Base-by-base conservation (phyloP, 2,329 filamentous ascomycete genomes). In the Apiospora koreana region DNA sequence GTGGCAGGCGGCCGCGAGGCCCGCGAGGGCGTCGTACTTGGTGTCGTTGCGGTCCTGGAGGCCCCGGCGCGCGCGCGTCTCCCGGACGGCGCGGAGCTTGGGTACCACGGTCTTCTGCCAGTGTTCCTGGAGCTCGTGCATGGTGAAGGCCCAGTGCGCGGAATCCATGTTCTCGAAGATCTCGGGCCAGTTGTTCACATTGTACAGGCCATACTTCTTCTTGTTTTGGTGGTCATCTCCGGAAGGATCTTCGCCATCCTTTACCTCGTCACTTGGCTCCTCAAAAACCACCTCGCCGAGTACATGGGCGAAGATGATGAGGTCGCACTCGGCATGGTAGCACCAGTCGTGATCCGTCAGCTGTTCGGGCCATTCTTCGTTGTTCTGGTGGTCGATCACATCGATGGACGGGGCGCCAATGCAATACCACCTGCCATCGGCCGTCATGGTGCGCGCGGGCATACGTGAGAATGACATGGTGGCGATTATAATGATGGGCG, bases 1-100 rank as follows among this genome's bases (percentile, higher is more conserved):
- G 54, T 62, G 54, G 54, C 54, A 62, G 31, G 54, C 21, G 54
- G 54, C 54, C 31, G 54, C 54, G 54, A 62, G 54, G 54, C 31
- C 54, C 31, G 54, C 54, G 31, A 38, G 31, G 54, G 54, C 54
- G 54, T 62, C n/a, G 54, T 62, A 62, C 8, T 38, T 62, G 31
- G 1, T 38, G 18, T 2, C 16, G 8, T 12, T n/a, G 8, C 4
- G 18, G 43, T 46, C 21, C 43, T 46, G n/a, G 43, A 46, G 43
- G 18, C 7, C 3, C 8, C 18, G 18, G 31, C 50, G 31, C 1
- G 31, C 54, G 2, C 35, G 18, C 18, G 31, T 31, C 50, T 35
- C 50, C 7, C 54, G 54, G 28, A 38, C 23, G 31, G 18, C 18
- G 21, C 31, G 31, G 31, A 62, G 8, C 21, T 31, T 31, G 1